phyloP scores from a whole-genome alignment of 108 stramenopile species.

The Skeletonema costatum region DNA sequence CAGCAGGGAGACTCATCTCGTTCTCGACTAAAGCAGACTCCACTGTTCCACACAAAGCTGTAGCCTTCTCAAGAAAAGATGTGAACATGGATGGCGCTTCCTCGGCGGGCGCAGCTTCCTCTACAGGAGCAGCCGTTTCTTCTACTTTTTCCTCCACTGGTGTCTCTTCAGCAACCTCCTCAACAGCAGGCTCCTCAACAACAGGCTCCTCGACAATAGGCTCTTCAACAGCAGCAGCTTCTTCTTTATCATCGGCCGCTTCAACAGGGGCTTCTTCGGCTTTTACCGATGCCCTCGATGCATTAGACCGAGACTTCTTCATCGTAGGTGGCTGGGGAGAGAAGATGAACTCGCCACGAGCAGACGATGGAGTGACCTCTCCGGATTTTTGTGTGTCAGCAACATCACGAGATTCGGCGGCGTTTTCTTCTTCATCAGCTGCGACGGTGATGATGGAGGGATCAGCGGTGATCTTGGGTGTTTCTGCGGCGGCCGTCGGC shows the following conservation, averaged over 20 bases:
- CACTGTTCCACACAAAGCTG: background rate
- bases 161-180: background rate
- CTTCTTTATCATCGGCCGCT: no score
- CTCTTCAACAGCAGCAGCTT: background rate
- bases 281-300: background rate
- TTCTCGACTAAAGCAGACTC: background rate
- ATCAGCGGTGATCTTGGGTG: background rate
- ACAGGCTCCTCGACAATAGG: background rate
- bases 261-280: background rate
- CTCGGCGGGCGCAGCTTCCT: background rate
- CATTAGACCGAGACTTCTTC: background rate
- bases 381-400: no score
- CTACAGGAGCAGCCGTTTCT: background rate
- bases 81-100: background rate
- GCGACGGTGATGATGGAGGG: background rate
- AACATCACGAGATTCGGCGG: background rate
- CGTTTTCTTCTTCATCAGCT: background rate
- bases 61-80: background rate
- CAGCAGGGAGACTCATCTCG: no score
- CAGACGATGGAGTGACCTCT: background rate
- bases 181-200: background rate
- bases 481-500: background rate
- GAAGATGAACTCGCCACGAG: background rate
- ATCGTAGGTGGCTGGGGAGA: background rate
- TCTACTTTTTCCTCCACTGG: background rate